Evolutionary conservation across 1,284 basidiomycete genomes (phyloP), one percentile per base, ranked within the genome.

Genomic region (Ustilago shanxiensis): DNA sequence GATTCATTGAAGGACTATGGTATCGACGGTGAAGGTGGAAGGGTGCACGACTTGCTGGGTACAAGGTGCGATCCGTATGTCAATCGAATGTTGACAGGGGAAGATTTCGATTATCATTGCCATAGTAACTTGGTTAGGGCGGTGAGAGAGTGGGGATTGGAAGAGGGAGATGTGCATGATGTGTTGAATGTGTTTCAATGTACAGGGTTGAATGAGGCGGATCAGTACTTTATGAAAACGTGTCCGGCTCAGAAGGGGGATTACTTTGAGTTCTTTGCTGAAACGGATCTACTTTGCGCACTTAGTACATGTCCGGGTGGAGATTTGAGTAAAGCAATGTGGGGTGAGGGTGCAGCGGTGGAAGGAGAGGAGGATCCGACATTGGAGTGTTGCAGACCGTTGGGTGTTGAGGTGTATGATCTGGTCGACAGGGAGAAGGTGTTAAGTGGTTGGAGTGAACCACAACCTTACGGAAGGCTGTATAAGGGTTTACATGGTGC

Each of bases 141-240:
- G 10, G 64, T 72, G 20, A 39, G 29, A 45, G 51, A 57, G 22
- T 61, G 41, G 28, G 70, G 70, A 5, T 49, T 72, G 53, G 60
- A 57, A 26, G 70, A 72, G 26, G 28, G 44, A 16, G 70, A 67
- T 39, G 59, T 72, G 3, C 70, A 72, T 35, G 70, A 72, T 39
- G 70, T 72, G 13, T 47, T 72, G 22, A 68, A 72, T 53, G 65
- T 72, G 14, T 72, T 72, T 24, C 70, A 72, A 28, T 72, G 60
- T 28, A 72, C 70, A n/a, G 70, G 70, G 3, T 31, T 72, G 28
- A 72, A 72, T 31, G 20, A n/a, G 29, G 47, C 31, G 10, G 69
- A 67, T 45, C 35, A 72, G 69, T 72, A 72, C 64, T 72, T 72
- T 45, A 72, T 72, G 64, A 72, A 72, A 59, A 67, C 70, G 1